phyloP scores from a whole-genome alignment of 1,284 basidiomycete genomes.

The Pisolithus thermaeus region DNA sequence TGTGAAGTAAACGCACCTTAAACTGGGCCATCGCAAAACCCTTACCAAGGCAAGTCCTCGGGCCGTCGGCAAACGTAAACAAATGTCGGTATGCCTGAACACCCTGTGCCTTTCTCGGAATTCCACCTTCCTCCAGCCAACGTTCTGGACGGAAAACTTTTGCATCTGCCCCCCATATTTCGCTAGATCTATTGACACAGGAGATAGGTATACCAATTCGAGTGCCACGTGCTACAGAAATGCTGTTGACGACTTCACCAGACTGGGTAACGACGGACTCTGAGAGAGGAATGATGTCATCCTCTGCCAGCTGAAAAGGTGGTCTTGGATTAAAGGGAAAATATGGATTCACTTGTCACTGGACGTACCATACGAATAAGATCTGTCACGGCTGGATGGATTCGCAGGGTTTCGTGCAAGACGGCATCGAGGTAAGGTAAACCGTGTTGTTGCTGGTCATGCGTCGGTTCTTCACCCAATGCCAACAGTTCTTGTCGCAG shows the following conservation, averaged over 20 bases:
- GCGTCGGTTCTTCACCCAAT: constrained; percentile 27
- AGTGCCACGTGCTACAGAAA: constrained; percentile 41
- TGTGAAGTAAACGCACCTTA: constrained; percentile 11
- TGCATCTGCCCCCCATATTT: constrained; percentile 40
- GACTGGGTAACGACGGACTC: constrained; percentile 30
- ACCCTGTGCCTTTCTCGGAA: constrained; percentile 24
- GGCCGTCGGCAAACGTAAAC: constrained; percentile 46
- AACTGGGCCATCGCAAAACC: constrained; percentile 37
- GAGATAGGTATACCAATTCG: constrained; percentile 37
- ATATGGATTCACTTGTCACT: not conserved
- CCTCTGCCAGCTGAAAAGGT: constrained; percentile 35
- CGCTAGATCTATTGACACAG: constrained; percentile 42
- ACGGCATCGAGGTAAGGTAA: constrained; percentile 34
- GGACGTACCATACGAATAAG: constrained; percentile 13
- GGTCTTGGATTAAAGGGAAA: not conserved
- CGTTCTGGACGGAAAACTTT: constrained; percentile 21
- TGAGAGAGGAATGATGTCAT: constrained; percentile 48
- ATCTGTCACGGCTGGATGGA: constrained; percentile 12
- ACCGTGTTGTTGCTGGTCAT: constrained; percentile 28
- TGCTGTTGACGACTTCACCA: constrained; percentile 30
- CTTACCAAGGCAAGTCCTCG: constrained; percentile 41
- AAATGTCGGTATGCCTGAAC: constrained; percentile 38
- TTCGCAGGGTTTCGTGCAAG: constrained; percentile 21
- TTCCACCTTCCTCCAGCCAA: constrained; percentile 10
- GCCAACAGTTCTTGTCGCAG: constrained; percentile 37